These are phyloP conservation scores for Penicillium sp. DNA, from an alignment of 2,329 filamentous ascomycete species.

Conservation along the genomic window DNA sequence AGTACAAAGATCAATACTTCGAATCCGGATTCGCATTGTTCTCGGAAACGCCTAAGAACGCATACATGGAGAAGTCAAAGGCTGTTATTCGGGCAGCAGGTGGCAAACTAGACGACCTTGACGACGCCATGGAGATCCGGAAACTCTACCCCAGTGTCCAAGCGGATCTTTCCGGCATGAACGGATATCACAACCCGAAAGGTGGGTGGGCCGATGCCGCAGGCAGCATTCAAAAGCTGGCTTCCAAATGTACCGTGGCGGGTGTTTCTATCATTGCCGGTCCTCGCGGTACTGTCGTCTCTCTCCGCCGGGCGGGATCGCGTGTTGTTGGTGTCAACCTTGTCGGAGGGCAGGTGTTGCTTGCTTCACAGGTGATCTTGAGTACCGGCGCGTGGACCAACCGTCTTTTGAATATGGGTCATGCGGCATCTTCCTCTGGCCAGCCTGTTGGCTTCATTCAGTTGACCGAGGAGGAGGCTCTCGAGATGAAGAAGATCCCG, in stretches of 20 bases:
- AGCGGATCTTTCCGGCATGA: conserved; percentile 65
- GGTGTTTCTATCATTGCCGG: conserved; percentile 47
- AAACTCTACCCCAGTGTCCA: conserved; percentile 25
- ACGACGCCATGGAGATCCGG: conserved; percentile 31
- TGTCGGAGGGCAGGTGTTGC: conserved; percentile 45
- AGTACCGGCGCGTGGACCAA: conserved; percentile 83
- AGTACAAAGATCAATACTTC: conserved; percentile 33
- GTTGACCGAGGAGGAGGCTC: conserved; percentile 66
- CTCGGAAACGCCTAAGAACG: conserved; percentile 23
- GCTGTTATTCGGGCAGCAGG: conserved; percentile 38
- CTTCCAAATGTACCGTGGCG: conserved; percentile 23
- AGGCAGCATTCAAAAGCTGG: conserved; percentile 41
- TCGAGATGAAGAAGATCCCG: conserved; percentile 59
- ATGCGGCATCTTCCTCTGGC: conserved; percentile 71
- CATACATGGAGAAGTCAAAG: conserved; percentile 25
- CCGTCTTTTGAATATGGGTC: conserved; percentile 67
- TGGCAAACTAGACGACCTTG: conserved; percentile 37
- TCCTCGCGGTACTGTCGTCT: conserved; percentile 25
- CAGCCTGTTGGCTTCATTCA: conserved; percentile 74
- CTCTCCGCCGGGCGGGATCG: conserved; percentile 25
- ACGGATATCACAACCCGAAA: conserved; percentile 57
- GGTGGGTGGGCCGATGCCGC: conserved; percentile 82
- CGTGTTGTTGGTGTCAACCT: conserved; percentile 59
- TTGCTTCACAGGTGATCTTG: conserved; percentile 69
- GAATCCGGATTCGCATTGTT: conserved; percentile 29